phyloP scores from a whole-genome alignment of 2,329 filamentous ascomycete genomes.

The Hawksworthiomyces lignivorus region DNA sequence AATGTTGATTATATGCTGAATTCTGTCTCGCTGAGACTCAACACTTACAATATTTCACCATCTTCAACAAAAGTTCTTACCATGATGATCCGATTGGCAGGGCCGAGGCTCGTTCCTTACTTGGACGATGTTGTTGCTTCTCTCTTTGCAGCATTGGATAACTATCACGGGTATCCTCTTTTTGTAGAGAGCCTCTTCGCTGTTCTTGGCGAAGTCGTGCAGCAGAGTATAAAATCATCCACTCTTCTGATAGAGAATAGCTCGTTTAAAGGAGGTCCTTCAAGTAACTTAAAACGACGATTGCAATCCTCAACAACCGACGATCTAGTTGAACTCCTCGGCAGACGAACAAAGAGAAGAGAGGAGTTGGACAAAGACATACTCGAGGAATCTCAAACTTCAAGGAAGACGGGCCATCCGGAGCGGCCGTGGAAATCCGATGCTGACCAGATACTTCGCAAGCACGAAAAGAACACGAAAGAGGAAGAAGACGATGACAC shows the following conservation, averaged over 20 bases:
- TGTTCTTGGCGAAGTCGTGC: slow-evolving; percentile 74
- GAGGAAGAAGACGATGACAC: slow-evolving; percentile 28
- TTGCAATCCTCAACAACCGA: not conserved
- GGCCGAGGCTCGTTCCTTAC: slow-evolving; percentile 73
- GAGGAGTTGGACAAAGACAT: slow-evolving; percentile 14
- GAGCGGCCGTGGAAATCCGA: slow-evolving; percentile 27
- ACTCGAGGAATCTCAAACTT: slow-evolving; percentile 1
- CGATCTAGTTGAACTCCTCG: slow-evolving; percentile 9
- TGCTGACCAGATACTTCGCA: slow-evolving; percentile 19
- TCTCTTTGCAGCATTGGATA: slow-evolving; percentile 87
- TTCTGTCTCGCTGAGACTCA: slow-evolving; percentile 78
- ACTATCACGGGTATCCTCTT: slow-evolving; percentile 84
- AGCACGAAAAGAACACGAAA: slow-evolving; percentile 17
- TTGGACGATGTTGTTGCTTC: slow-evolving; percentile 86
- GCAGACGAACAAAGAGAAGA: slow-evolving; percentile 20
- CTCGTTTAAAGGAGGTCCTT: slow-evolving; percentile 16
- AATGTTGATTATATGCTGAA: slow-evolving; percentile 98
- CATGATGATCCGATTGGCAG: slow-evolving; percentile 90
- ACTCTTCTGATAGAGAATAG: slow-evolving; percentile 38
- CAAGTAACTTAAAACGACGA: slow-evolving; percentile 10
- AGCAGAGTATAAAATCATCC: slow-evolving; percentile 63
- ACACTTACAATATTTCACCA: slow-evolving; percentile 85
- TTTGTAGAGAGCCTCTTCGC: slow-evolving; percentile 81
- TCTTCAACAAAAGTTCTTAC: slow-evolving; percentile 82
- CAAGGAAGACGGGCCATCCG: slow-evolving; percentile 26